Conservation (phyloP, 768 basidiomycete species). For the Leccinum disarticulatum region DNA sequence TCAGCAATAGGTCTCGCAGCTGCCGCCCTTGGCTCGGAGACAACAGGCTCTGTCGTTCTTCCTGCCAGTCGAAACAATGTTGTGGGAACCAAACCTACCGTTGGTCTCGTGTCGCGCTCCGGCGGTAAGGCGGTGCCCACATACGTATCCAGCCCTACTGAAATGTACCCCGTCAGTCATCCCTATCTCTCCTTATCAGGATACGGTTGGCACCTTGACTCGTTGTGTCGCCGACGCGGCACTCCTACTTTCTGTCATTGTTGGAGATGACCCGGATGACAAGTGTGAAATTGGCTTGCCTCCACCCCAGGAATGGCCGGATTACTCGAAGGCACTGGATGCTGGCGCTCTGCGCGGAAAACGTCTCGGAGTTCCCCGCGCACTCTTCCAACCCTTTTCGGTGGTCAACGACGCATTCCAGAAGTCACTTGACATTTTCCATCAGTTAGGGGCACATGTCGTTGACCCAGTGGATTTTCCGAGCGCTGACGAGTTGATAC, state of each 20-base stretch:
- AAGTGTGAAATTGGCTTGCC: conserved; percentile 36
- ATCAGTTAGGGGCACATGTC: conserved; percentile 43
- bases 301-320: conserved; percentile 50
- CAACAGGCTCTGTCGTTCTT: conserved; percentile 46
- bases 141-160: background rate
- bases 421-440: conserved; percentile 38
- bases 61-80: conserved; percentile 45
- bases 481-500: conserved; percentile 46
- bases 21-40: conserved; percentile 46
- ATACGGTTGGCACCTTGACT: conserved; percentile 40
- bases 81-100: conserved; percentile 44
- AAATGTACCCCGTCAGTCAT: conserved; percentile 36
- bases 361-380: conserved; percentile 46
- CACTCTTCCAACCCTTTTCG: conserved; percentile 24
- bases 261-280: conserved; percentile 43
- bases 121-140: conserved; percentile 31
- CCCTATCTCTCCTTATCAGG: conserved; percentile 43
- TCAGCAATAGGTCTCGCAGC: conserved; percentile 46
- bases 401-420: conserved; percentile 38
- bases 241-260: conserved; percentile 39
- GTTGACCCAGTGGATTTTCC: conserved; percentile 66
- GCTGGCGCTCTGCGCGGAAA: conserved; percentile 44
- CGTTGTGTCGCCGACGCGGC: conserved; percentile 41
- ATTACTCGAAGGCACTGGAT: conserved; percentile 54
- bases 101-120: conserved; percentile 41